Conservation (phyloP, 1,284 basidiomycete genomes). For the Apiotrichum siamense region DNA sequence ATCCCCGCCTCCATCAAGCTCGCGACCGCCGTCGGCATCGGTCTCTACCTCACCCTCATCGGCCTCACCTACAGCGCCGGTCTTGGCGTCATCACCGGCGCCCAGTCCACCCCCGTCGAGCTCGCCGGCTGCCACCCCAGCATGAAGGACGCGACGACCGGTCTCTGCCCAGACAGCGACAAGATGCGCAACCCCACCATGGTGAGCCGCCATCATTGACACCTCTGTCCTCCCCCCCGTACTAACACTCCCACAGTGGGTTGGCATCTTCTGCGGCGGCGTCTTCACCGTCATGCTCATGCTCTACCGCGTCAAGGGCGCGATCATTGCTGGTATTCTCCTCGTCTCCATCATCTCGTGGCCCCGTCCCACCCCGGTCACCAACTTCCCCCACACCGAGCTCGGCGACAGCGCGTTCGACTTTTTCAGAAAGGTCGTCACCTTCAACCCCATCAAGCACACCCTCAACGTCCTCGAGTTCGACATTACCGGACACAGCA, state of each 20-base stretch:
- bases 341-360: conserved; percentile 81
- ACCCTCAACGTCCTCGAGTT: conserved; percentile 16
- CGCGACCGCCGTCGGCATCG: conserved; percentile 79
- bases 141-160: conserved; percentile 27
- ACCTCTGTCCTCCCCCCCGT: not conserved
- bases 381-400: conserved; percentile 69
- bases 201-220: conserved; percentile 1
- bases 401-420: conserved; percentile 67
- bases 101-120: conserved; percentile 64
- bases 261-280: conserved; percentile 85
- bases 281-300: conserved; percentile 71
- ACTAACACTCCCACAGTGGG: conserved; percentile 58
- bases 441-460: conserved; percentile 16
- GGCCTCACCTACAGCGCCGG: conserved; percentile 57
- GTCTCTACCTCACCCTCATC: conserved; percentile 58
- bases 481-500: conserved; percentile 8
- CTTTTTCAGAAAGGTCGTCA: conserved; percentile 80
- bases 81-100: conserved; percentile 69
- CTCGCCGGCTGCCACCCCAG: conserved; percentile 66
- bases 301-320: conserved; percentile 75
- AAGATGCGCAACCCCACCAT: conserved; percentile 21
- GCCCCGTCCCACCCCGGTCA: conserved; percentile 73
- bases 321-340: conserved; percentile 54
- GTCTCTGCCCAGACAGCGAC: conserved; percentile 64
- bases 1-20: conserved; percentile 82